Evolutionary conservation across 176 grass and related monocot genomes (phyloP), one percentile per base, ranked within the genome.

Genomic region (Paspalum notatum): DNA sequence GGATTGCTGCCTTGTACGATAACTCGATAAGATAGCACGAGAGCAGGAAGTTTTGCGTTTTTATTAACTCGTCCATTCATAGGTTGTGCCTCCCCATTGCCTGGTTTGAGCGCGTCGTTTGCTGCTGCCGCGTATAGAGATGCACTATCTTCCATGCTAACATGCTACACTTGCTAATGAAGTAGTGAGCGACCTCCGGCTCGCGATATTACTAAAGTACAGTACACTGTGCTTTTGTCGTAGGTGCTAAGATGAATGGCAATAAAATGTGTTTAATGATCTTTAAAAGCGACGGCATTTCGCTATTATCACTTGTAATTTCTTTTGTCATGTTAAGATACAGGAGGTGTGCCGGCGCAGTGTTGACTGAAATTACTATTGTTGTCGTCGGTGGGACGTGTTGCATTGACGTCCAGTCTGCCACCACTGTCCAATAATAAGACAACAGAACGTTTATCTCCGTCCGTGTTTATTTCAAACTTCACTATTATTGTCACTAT

Each of bases 11-110:
- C 12, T 8, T 54, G 43, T 13, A 40, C 27, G 58, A 66, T 16
- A 18, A n/a, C n/a, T n/a, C 27, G 58, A 68, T 51, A 45, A 13
- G 68, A 75, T 66, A 88, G 68, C 7, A 48, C n/a, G 45, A 59
- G 21, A 14, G 9, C 25, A 75, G 54, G n/a, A 62, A 68, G 32
- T 47, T 61, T 37, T 77, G 48, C 62, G 43, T 27, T 1, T 60
- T 59, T 43, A 49, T 32, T 32, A 32, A 32, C 32, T 32, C 32
- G 32, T 49, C 49, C 39, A 58, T 77, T 20, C 52, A 41, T 38
- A 77, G 66, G 59, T 45, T 47, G 4, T 55, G 32, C 24, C 48
- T 51, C 50, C 21, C 32, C 14, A 42, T 74, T 1, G n/a, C 50
- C 51, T 22, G 14, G 20, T 79, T 67, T 18, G 21, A 73, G 67